Percentiles rank a stretch among this genome's conserved stretches.
phyloP scores from a whole-genome alignment of 345 rosid genomes.

The Brassica juncea region DNA sequence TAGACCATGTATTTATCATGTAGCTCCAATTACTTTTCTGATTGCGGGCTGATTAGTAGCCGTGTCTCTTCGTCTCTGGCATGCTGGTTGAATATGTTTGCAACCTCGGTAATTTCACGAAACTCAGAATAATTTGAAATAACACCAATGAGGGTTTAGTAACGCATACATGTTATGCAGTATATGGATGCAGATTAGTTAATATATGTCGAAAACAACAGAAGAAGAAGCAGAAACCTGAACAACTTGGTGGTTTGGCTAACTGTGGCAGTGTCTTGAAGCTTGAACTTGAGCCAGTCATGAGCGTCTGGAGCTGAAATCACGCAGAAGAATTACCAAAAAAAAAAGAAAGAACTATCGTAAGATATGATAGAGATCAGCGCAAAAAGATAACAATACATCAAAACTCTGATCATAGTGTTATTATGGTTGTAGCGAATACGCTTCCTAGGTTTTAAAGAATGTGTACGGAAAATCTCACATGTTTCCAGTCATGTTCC shows the following conservation, averaged over 20 bases:
- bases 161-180: too few species aligned
- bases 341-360: not conserved
- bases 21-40: slow-evolving; percentile 68
- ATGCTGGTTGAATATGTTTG: not conserved
- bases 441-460: too few species aligned
- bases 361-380: not conserved
- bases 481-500: too few species aligned
- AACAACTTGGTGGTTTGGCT: not conserved
- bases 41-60: slow-evolving; percentile 38
- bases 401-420: not conserved
- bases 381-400: not conserved
- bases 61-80: not conserved
- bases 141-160: too few species aligned
- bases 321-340: not conserved
- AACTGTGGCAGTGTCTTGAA: not conserved
- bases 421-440: too few species aligned
- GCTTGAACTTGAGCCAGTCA: not conserved
- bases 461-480: too few species aligned
- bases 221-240: not conserved
- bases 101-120: slow-evolving; percentile 23
- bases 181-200: not conserved
- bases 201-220: not conserved
- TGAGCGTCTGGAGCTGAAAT: not conserved
- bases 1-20: slow-evolving; percentile 76
- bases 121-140: slow-evolving; percentile 54